These are phyloP conservation scores for Cercospora zeae-maydis DNA, from an alignment of 2,329 filamentous ascomycete species.

Conservation along the genomic window DNA sequence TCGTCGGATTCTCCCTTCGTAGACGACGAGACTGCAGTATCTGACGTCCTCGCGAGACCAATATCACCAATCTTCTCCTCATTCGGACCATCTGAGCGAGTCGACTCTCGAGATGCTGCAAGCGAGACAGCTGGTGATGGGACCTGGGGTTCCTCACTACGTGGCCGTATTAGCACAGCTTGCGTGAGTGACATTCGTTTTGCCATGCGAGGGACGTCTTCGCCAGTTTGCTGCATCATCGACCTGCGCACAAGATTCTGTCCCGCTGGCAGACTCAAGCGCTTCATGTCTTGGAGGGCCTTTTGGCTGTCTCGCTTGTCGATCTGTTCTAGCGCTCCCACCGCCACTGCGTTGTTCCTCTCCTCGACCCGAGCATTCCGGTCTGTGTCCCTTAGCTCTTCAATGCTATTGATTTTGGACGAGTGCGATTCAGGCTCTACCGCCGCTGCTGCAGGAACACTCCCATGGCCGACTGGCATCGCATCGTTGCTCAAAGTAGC, in stretches of 20 bases:
- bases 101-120: neutral
- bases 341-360: neutral
- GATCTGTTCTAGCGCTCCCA: neutral
- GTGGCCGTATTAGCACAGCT: constrained; percentile 8
- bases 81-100: constrained; percentile 1
- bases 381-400: neutral
- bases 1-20: constrained; percentile 13
- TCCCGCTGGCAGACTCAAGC: constrained; percentile 16
- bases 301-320: constrained; percentile 21
- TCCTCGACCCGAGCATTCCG: neutral
- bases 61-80: constrained; percentile 29
- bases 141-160: constrained; percentile 3
- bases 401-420: neutral
- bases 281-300: constrained; percentile 16
- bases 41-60: constrained; percentile 44
- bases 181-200: constrained; percentile 10
- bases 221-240: constrained; percentile 1
- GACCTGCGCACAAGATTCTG: constrained; percentile 10
- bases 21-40: constrained; percentile 27
- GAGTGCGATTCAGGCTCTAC: neutral
- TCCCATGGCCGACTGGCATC: constrained; percentile 5
- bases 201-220: neutral
- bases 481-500: constrained; percentile 4
- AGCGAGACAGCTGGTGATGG: neutral
- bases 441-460: constrained; percentile 8